Percentiles rank a stretch among this genome's conserved stretches.
Conservation (phyloP, 257 asterid species). For the Striga asiatica region DNA sequence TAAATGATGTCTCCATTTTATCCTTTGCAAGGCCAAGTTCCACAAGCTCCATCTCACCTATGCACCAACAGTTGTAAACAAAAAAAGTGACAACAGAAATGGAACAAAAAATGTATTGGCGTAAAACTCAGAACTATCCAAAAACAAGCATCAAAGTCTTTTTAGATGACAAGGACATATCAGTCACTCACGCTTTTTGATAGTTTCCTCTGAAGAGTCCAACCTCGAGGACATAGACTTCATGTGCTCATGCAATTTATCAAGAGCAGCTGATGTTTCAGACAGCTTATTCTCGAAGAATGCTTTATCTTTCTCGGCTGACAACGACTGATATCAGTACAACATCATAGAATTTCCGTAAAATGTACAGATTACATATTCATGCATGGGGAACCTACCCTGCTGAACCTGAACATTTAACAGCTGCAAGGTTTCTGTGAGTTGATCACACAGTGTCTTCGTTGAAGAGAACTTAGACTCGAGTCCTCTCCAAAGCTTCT, state of each 20-base stretch:
- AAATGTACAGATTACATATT: slow-evolving; percentile 1
- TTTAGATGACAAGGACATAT: slow-evolving; percentile 1
- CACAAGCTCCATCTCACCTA: slow-evolving; percentile 77
- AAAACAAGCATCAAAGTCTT: slow-evolving; percentile 11
- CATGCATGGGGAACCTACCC: slow-evolving; percentile 32
- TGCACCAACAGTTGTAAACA: slow-evolving; percentile 11
- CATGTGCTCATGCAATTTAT: slow-evolving; percentile 55
- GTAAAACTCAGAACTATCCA: neutral
- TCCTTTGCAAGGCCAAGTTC: slow-evolving; percentile 54
- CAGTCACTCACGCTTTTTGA: slow-evolving; percentile 56
- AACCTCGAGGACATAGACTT: slow-evolving; percentile 51
- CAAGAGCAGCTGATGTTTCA: slow-evolving; percentile 60
- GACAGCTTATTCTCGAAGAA: slow-evolving; percentile 65
- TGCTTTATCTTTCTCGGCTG: slow-evolving; percentile 87
- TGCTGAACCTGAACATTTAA: slow-evolving; percentile 67
- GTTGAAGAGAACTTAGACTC: slow-evolving; percentile 79
- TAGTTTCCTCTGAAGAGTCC: slow-evolving; percentile 61
- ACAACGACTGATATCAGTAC: slow-evolving; percentile 18
- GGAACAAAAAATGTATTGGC: neutral
- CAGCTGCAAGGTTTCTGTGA: slow-evolving; percentile 64
- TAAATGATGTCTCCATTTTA: slow-evolving; percentile 43
- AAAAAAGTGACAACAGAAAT: neutral
- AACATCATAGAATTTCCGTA: slow-evolving; percentile 7
- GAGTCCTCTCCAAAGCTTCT: slow-evolving; percentile 89
- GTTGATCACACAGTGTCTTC: slow-evolving; percentile 69